These are phyloP conservation scores for Psidium friedrichsthalianum DNA, from an alignment of 345 rosid genomes.

Conservation along the genomic window DNA sequence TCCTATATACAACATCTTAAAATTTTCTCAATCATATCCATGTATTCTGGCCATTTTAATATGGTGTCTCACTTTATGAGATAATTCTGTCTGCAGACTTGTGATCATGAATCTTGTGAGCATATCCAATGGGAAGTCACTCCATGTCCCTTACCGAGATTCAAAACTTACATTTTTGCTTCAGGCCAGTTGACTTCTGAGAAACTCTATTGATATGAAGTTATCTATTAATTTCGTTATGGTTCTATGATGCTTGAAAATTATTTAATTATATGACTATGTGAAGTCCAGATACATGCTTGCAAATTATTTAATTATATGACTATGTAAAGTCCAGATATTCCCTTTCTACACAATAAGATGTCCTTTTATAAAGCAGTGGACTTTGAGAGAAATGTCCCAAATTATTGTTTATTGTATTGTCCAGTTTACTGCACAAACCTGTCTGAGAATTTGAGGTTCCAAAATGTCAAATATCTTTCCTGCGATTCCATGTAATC, in stretches of 20 bases:
- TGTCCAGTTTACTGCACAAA: background rate
- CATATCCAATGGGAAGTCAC: conserved; percentile 90
- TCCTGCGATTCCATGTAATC: background rate
- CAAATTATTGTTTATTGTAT: background rate
- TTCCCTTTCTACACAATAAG: background rate
- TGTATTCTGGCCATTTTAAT: background rate
- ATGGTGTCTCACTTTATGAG: background rate
- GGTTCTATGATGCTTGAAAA: background rate
- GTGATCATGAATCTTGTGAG: conserved; percentile 97
- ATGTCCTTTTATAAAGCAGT: background rate
- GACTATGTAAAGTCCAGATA: background rate
- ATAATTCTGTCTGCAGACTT: conserved; percentile 37
- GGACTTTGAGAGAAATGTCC: background rate
- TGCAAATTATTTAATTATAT: background rate
- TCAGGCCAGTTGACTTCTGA: conserved; percentile 41
- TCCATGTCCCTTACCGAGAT: conserved; percentile 95
- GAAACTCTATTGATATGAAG: background rate
- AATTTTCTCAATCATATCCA: background rate
- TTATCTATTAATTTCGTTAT: background rate
- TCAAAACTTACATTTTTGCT: conserved; percentile 98
- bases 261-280: background rate
- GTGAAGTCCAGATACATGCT: background rate
- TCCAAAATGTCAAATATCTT: background rate
- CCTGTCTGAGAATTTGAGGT: background rate
- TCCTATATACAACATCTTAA: background rate